Conservation (phyloP, 371 early-diverging fungal species). For the Lichtheimia corymbifera region DNA sequence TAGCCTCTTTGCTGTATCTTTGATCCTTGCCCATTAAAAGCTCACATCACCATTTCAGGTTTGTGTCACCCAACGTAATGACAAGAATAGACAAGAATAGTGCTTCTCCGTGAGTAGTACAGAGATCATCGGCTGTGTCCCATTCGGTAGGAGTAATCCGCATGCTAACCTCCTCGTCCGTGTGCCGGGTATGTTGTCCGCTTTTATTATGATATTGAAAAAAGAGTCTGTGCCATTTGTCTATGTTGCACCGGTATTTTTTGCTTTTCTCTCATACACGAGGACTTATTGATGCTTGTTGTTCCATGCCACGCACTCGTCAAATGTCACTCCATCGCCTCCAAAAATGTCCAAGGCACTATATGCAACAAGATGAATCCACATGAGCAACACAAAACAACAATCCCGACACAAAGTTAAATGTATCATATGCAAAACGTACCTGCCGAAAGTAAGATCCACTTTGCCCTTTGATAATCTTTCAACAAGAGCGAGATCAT, state of each 20-base stretch:
- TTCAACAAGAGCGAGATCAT: conserved; percentile 82
- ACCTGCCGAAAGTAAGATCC: conserved; percentile 93
- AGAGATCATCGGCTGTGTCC: conserved; percentile 9
- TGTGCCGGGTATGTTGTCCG: not conserved
- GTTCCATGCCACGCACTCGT: conserved; percentile 84
- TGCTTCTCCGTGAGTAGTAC: conserved; percentile 10
- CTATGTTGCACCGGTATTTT: not conserved
- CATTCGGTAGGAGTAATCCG: not conserved
- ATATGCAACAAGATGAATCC: conserved; percentile 3
- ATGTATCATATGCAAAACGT: conserved; percentile 15
- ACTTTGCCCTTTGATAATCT: conserved; percentile 81
- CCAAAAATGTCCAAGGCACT: conserved; percentile 98
- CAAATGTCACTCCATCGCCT: conserved; percentile 79
- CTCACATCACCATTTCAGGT: not conserved
- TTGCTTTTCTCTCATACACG: not conserved
- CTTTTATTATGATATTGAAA: no score
- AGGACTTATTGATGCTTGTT: conserved; percentile 13
- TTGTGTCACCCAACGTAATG: not conserved
- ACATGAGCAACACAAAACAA: not conserved
- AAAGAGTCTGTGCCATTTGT: not conserved
- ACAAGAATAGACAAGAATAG: conserved; percentile 3
- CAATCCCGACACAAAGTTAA: not conserved
- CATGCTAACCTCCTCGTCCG: not conserved
- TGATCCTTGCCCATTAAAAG: not conserved
- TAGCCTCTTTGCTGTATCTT: no score